Evolutionary conservation across 1,139 yeast species (phyloP).

Genomic region (Suhomyces bolitotheri): DNA sequence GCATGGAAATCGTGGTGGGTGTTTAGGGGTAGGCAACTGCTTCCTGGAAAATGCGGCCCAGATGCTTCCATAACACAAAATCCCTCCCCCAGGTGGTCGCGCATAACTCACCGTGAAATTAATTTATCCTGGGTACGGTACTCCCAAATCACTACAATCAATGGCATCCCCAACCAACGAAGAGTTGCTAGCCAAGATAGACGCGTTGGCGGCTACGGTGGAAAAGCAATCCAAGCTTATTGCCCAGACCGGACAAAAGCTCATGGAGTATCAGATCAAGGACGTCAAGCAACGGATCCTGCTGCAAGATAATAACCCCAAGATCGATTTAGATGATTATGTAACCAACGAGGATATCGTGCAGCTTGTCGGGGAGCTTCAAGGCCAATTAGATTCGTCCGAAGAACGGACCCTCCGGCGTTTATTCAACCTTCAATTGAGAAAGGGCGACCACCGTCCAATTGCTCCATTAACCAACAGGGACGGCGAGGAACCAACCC

Average conservation of each 20-base stretch:
- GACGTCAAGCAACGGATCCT: conserved; percentile 44
- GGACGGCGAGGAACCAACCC: conserved; percentile 66
- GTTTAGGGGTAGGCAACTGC: too few species aligned
- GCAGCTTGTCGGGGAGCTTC: conserved; percentile 73
- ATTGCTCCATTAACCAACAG: conserved; percentile 19
- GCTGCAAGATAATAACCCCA: conserved; percentile 9
- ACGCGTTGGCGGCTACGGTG: conserved; percentile 51
- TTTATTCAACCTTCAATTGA: conserved; percentile 44
- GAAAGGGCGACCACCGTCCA: conserved; percentile 8
- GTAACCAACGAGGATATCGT: conserved; percentile 82
- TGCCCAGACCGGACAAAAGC: conserved; percentile 72
- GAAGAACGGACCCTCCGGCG: conserved; percentile 69
- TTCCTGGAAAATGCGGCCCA: too few species aligned
- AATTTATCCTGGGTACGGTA: neutral
- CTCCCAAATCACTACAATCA: neutral
- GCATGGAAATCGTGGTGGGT: too few species aligned
- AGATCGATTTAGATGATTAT: conserved; percentile 56
- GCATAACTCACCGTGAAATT: neutral
- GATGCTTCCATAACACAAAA: neutral
- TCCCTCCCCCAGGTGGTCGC: neutral
- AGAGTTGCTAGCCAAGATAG: conserved; percentile 31
- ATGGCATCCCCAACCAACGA: conserved; percentile 9
- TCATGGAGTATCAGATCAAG: conserved; percentile 64
- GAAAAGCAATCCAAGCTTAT: conserved; percentile 43
- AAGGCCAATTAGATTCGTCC: conserved; percentile 73